Evolutionary conservation across 768 basidiomycete genomes (phyloP).

Genomic region (Tricholoma hemisulphureum): DNA sequence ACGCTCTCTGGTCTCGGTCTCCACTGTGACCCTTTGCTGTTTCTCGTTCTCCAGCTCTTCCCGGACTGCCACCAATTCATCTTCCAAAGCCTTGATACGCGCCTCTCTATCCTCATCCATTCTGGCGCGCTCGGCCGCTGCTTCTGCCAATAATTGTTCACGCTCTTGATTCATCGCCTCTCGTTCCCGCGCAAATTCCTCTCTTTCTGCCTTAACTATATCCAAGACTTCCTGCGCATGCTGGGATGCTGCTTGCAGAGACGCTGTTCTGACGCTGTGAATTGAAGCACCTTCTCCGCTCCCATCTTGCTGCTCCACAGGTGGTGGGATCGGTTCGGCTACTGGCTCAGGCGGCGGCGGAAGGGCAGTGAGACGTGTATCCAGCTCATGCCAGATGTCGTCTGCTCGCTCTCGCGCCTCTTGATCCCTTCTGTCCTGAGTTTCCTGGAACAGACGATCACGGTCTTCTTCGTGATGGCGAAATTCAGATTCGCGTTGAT

Average conservation of each 20-base stretch:
- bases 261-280: slow-evolving; percentile 41
- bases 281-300: slow-evolving; percentile 39
- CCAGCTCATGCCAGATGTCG: slow-evolving; percentile 40
- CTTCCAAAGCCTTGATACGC: slow-evolving; percentile 60
- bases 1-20: slow-evolving; percentile 60
- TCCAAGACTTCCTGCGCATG: slow-evolving; percentile 60
- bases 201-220: slow-evolving; percentile 56
- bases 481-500: slow-evolving; percentile 63
- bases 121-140: slow-evolving; percentile 47
- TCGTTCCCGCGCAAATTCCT: slow-evolving; percentile 54
- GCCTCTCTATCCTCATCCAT: slow-evolving; percentile 50
- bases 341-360: slow-evolving; percentile 24
- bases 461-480: slow-evolving; percentile 63
- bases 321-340: too few relatives aligned
- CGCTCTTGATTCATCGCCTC: slow-evolving; percentile 56
- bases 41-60: slow-evolving; percentile 65
- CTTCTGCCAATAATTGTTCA: slow-evolving; percentile 46
- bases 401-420: slow-evolving; percentile 54
- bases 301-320: slow-evolving; percentile 14
- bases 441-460: slow-evolving; percentile 56
- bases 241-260: slow-evolving; percentile 53
- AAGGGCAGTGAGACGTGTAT: slow-evolving; percentile 37
- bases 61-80: slow-evolving; percentile 56
- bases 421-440: slow-evolving; percentile 55
- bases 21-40: slow-evolving; percentile 54